Evolutionary conservation across 1,284 basidiomycete genomes (phyloP).

Genomic region (Chalciporus sp.): DNA sequence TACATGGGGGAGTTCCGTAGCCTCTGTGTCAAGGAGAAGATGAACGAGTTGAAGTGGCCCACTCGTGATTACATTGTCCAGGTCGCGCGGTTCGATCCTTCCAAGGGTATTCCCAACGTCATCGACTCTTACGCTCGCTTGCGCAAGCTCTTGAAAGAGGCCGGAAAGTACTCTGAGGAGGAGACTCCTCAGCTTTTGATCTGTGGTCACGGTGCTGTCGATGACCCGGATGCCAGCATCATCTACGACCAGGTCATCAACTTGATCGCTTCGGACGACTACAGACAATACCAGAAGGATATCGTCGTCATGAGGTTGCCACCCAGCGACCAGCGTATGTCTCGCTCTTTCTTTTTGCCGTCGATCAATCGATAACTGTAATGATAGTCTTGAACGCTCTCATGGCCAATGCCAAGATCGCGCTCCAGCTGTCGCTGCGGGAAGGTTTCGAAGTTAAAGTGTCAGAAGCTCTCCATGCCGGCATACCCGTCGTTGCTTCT

Average conservation of each 20-base stretch:
- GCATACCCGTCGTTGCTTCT: conserved; percentile 79
- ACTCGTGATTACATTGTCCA: conserved; percentile 81
- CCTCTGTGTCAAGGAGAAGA: conserved; percentile 74
- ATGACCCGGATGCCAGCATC: conserved; percentile 83
- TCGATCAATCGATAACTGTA: conserved; percentile 4
- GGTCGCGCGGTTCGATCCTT: conserved; percentile 82
- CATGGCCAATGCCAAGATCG: conserved; percentile 76
- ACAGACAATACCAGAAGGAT: conserved; percentile 62
- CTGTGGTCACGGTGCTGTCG: conserved; percentile 86
- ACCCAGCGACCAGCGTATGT: conserved; percentile 77
- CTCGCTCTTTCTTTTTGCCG: not conserved
- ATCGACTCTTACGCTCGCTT: conserved; percentile 82
- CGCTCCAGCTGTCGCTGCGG: conserved; percentile 77
- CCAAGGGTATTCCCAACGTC: conserved; percentile 78
- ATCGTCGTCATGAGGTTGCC: conserved; percentile 80
- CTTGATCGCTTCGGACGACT: conserved; percentile 54
- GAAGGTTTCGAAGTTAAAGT: conserved; percentile 95
- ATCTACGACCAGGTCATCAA: conserved; percentile 80
- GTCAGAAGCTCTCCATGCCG: conserved; percentile 84
- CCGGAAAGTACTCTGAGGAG: conserved; percentile 48
- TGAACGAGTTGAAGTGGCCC: conserved; percentile 79
- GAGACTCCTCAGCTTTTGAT: conserved; percentile 80
- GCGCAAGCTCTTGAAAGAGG: conserved; percentile 59
- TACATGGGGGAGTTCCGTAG: conserved; percentile 84
- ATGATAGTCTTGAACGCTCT: conserved; percentile 71